Percentiles rank a stretch among this genome's conserved stretches.
Evolutionary conservation across 805 yeast genomes (phyloP).

Genomic region (Yarrowia sp.): DNA sequence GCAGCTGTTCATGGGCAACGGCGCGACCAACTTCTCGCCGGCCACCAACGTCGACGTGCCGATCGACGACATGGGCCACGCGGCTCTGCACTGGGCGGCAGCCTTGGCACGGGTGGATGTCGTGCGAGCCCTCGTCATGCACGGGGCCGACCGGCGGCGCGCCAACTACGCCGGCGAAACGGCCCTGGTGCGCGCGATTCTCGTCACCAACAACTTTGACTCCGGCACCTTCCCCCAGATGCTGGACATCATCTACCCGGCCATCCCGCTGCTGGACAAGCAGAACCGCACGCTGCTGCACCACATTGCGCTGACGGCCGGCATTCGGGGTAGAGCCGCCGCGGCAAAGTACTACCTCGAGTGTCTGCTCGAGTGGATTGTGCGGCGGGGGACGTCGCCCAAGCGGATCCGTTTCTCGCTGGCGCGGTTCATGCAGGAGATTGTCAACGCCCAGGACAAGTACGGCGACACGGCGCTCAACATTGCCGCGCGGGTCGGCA

Average conservation of each 20-base stretch:
- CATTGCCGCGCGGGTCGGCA: conserved; percentile 88
- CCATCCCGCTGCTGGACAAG: conserved; percentile 67
- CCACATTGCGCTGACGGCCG: conserved; percentile 82
- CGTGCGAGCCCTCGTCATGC: conserved; percentile 69
- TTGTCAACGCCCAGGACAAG: conserved; percentile 87
- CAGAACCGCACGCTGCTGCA: conserved; percentile 83
- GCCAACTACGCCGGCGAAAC: conserved; percentile 89
- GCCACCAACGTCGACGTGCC: conserved; percentile 76
- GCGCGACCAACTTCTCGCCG: conserved; percentile 48
- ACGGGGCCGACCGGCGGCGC: conserved; percentile 71
- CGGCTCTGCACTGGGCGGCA: conserved; percentile 95
- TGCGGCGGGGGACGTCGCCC: conserved; percentile 55
- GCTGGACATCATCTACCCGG: conserved; percentile 77
- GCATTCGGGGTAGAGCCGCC: conserved; percentile 72
- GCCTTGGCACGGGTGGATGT: conserved; percentile 80
- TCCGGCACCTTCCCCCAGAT: conserved; percentile 74
- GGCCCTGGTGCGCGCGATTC: conserved; percentile 81
- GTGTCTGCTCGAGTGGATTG: conserved; percentile 78
- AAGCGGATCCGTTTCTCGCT: conserved; percentile 36
- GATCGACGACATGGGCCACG: conserved; percentile 91
- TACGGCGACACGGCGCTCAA: conserved; percentile 96
- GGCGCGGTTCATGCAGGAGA: conserved; percentile 65
- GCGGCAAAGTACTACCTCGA: conserved; percentile 79
- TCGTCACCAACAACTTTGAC: conserved; percentile 83
- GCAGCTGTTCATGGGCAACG: conserved; percentile 58